Percentiles rank a stretch among this genome's conserved stretches.
Conservation (phyloP, 2,329 filamentous ascomycete genomes). For the Botrytis galanthina region DNA sequence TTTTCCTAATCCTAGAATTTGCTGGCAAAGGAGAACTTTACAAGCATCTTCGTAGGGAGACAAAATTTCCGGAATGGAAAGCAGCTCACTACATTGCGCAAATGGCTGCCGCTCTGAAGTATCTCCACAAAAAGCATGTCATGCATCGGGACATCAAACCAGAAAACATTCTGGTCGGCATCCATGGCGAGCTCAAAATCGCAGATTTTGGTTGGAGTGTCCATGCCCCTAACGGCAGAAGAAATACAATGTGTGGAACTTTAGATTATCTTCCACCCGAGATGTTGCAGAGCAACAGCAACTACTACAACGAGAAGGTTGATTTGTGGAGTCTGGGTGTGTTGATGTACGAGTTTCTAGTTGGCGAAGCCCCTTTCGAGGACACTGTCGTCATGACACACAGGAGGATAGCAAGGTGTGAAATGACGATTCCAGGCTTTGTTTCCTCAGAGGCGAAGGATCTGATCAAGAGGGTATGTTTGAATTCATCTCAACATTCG, state of each 20-base stretch:
- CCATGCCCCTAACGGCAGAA: slow-evolving; percentile 89
- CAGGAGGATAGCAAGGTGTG: slow-evolving; percentile 78
- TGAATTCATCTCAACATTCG: neutral
- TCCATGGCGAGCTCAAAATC: slow-evolving; percentile 98
- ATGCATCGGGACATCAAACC: slow-evolving; percentile 98
- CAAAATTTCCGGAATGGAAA: slow-evolving; percentile 68
- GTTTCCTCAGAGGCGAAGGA: slow-evolving; percentile 88
- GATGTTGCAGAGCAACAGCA: slow-evolving; percentile 89
- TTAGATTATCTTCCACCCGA: slow-evolving; percentile 96
- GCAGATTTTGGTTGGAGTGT: slow-evolving; percentile 99
- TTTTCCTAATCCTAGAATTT: slow-evolving; percentile 72
- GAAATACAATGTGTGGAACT: slow-evolving; percentile 95
- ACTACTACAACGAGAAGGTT: slow-evolving; percentile 92
- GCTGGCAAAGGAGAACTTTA: slow-evolving; percentile 71
- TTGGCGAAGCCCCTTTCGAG: slow-evolving; percentile 95
- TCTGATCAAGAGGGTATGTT: slow-evolving; percentile 80
- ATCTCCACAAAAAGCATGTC: slow-evolving; percentile 94
- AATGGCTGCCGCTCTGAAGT: slow-evolving; percentile 80
- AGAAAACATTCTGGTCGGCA: slow-evolving; percentile 92
- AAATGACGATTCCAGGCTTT: slow-evolving; percentile 90
- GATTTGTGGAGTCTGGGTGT: slow-evolving; percentile 96
- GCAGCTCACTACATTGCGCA: slow-evolving; percentile 72
- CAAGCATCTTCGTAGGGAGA: slow-evolving; percentile 67
- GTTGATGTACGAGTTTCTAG: slow-evolving; percentile 91
- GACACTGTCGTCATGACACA: slow-evolving; percentile 95